phyloP scores from a whole-genome alignment of 2,329 filamentous ascomycete species.

The Fusarium armeniacum region DNA sequence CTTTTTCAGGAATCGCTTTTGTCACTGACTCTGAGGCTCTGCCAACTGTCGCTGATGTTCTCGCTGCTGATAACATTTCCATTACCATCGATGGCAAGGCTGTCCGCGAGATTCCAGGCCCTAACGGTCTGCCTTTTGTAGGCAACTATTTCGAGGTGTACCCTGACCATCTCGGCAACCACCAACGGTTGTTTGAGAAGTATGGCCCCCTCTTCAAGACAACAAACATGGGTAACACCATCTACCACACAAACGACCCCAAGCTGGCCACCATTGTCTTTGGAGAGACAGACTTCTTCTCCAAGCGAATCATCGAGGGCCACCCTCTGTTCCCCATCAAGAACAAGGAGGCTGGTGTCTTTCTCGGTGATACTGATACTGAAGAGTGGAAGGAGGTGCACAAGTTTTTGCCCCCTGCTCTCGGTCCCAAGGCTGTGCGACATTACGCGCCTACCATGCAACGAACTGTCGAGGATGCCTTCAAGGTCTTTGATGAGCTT shows the following conservation, averaged over 20 bases:
- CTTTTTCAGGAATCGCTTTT: constrained; percentile 56
- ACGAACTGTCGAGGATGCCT: constrained; percentile 64
- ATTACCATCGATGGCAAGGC: constrained; percentile 64
- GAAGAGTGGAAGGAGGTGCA: constrained; percentile 66
- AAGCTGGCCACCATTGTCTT: constrained; percentile 61
- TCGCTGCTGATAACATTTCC: constrained; percentile 54
- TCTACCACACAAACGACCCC: constrained; percentile 67
- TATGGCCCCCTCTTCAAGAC: constrained; percentile 68
- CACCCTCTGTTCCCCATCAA: constrained; percentile 63
- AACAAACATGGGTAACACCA: constrained; percentile 63
- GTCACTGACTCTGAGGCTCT: constrained; percentile 51
- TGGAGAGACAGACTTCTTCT: constrained; percentile 65
- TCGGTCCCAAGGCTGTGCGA: constrained; percentile 71
- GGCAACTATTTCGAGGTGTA: constrained; percentile 69
- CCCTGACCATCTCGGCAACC: constrained; percentile 70
- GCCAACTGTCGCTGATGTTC: constrained; percentile 54
- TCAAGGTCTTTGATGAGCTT: constrained; percentile 65
- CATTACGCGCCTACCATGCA: constrained; percentile 74
- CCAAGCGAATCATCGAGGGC: constrained; percentile 65
- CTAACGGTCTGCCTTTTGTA: constrained; percentile 62
- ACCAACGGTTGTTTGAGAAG: constrained; percentile 66
- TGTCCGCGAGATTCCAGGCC: constrained; percentile 65
- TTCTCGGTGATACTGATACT: constrained; percentile 65
- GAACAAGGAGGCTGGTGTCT: constrained; percentile 59
- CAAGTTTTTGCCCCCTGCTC: constrained; percentile 72